A percentile compares a stretch with the other conserved stretches of the same genome.
Conservation (phyloP, 805 yeast genomes). For the Nakazawaea sp. region DNA sequence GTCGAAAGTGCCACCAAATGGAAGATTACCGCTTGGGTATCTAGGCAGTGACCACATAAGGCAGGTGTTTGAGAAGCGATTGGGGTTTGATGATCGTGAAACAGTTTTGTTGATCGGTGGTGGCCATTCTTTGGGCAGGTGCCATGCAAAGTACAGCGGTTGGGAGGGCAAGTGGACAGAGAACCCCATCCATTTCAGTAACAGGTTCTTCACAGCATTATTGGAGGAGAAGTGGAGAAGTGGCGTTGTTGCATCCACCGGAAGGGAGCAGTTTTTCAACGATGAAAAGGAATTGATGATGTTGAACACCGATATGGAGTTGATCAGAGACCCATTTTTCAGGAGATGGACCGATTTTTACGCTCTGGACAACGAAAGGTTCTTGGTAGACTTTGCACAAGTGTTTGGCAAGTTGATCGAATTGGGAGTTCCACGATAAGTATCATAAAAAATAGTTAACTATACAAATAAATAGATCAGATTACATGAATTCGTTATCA, state of each 20-base stretch:
- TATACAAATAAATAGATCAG: constrained; percentile 13
- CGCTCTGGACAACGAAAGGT: constrained; percentile 57
- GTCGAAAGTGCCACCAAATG: constrained; percentile 52
- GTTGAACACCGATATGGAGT: constrained; percentile 76
- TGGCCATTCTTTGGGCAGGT: constrained; percentile 73
- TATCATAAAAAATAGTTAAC: background rate
- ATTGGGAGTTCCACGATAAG: constrained; percentile 26
- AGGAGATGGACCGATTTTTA: constrained; percentile 55
- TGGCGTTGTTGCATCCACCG: constrained; percentile 35
- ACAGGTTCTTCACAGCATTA: constrained; percentile 37
- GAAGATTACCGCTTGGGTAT: constrained; percentile 70
- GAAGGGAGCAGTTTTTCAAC: constrained; percentile 31
- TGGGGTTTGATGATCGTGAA: constrained; percentile 67
- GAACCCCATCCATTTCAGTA: constrained; percentile 33
- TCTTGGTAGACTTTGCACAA: constrained; percentile 55
- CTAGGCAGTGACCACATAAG: constrained; percentile 60
- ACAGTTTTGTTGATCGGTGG: constrained; percentile 70
- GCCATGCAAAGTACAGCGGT: constrained; percentile 52
- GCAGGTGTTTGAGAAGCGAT: constrained; percentile 46
- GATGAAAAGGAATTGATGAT: constrained; percentile 54
- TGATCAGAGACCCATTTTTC: constrained; percentile 55
- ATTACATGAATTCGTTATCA: constrained; percentile 30
- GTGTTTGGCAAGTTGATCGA: constrained; percentile 64
- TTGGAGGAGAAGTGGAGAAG: constrained; percentile 46
- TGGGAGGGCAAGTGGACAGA: constrained; percentile 44